Conservation (phyloP, 495 filamentous ascomycete species). For the Rusavskia elegans region DNA sequence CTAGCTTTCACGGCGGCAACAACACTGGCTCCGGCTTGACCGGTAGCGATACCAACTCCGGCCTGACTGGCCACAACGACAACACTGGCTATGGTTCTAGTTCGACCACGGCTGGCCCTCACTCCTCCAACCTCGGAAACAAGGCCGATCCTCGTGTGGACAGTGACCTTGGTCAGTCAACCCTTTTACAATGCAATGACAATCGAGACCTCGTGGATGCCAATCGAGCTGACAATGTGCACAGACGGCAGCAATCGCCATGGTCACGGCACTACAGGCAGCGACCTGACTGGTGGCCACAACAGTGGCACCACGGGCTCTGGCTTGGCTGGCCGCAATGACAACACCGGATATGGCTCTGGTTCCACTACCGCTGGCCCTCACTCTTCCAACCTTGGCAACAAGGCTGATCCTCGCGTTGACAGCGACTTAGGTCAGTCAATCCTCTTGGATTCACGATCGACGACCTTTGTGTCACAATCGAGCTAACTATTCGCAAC, state of each 20-base stretch:
- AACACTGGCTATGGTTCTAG: constrained; percentile 9
- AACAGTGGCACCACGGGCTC: constrained; percentile 8
- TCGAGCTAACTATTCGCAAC: no score
- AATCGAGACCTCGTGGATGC: no score
- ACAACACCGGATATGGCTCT: constrained; percentile 9
- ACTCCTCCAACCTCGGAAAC: constrained; percentile 20
- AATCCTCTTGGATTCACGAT: background rate
- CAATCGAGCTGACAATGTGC: background rate
- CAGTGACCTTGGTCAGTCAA: constrained; percentile 14
- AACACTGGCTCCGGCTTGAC: background rate
- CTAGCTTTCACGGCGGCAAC: constrained; percentile 7
- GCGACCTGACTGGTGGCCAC: constrained; percentile 17
- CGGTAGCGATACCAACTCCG: constrained; percentile 1
- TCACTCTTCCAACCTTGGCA: constrained; percentile 25
- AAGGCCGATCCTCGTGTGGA: constrained; percentile 31
- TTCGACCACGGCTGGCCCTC: constrained; percentile 16
- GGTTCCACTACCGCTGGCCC: constrained; percentile 21
- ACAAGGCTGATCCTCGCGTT: constrained; percentile 32
- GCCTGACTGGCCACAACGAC: background rate
- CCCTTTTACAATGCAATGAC: background rate
- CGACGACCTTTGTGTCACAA: no score
- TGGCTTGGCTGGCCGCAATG: background rate
- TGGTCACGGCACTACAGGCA: constrained; percentile 5
- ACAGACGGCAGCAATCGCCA: background rate
- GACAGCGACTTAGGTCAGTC: constrained; percentile 21